Conservation (phyloP, 1,139 yeast species). For the Spathaspora jeffriesii region DNA sequence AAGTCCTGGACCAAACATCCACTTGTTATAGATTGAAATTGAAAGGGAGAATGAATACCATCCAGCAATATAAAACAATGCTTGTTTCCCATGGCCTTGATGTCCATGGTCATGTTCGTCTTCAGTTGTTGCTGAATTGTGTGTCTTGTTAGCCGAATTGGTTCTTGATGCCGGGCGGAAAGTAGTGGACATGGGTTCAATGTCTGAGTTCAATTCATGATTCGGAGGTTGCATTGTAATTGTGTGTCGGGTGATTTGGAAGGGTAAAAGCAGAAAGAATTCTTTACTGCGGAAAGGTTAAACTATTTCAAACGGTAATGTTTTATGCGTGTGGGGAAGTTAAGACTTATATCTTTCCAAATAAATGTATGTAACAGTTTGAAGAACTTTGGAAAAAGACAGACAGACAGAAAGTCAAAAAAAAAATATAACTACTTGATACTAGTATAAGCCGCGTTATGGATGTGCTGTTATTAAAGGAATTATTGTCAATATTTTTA, state of each 20-base stretch:
- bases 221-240: neutral
- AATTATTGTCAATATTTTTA: no score
- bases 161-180: neutral
- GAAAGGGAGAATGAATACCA: conserved; percentile 67
- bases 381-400: no score
- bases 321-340: no score
- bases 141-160: neutral
- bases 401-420: no score
- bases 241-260: neutral
- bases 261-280: neutral
- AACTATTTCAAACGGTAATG: no score
- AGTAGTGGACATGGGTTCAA: neutral
- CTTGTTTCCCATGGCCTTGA: conserved; percentile 8
- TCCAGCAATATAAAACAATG: conserved; percentile 34
- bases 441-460: no score
- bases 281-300: no score
- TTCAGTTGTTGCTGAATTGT: no score
- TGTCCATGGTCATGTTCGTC: neutral
- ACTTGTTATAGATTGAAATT: conserved; percentile 89
- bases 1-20: conserved; percentile 88
- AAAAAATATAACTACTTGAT: no score
- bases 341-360: no score
- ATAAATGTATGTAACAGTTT: no score
- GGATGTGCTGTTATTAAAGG: no score
- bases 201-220: neutral